Base-by-base conservation (phyloP, 768 basidiomycete genomes). In the Trametes villosa region DNA sequence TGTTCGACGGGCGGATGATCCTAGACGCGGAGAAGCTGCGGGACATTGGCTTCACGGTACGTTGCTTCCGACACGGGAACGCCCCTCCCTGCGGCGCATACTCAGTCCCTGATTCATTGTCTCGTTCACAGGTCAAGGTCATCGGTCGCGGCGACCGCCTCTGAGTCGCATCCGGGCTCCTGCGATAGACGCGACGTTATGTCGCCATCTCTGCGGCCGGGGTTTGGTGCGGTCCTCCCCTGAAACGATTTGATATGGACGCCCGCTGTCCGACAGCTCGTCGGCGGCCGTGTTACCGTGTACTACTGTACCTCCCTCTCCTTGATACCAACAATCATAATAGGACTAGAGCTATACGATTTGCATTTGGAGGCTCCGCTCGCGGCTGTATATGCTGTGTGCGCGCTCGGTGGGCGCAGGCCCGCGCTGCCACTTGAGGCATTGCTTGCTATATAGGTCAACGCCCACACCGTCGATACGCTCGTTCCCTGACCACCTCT, bases 1-100 rank as follows among this genome's bases (percentile, higher is more conserved):
- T 99, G 65, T 98, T 98, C 70, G 96, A 98, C 72, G 95, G 95
- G 5, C 85, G 95, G 31, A 79, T 97, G 62, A 82, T 98, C 69
- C 82, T 98, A 44, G 91, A 98, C 71, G 86, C 85, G 11, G 86
- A 87, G 51, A 83, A 85, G 74, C 80, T 98, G 64, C 84, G 83
- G 68, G 73, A 84, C 70, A 97, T 98, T 70, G 96, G 96, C 38
- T 98, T 98, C 87, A 91, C 85, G 75, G 91, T 90, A 20, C 12
- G 81, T 75, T 22, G 3, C 50, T 65, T 18, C 7, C 9, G 17
- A 17, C 34, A 33, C 20, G 20, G 27, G 7, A 27, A 24, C 20
- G 2, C 22, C 22, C 44, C n/a, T 30, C 2, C 18, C 24, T 22
- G 2, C 22, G 15, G 24, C 24, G 8, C 18, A 18, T 36, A 26